Conservation (phyloP, 169 alveolate species). For the Plasmodium inui region DNA sequence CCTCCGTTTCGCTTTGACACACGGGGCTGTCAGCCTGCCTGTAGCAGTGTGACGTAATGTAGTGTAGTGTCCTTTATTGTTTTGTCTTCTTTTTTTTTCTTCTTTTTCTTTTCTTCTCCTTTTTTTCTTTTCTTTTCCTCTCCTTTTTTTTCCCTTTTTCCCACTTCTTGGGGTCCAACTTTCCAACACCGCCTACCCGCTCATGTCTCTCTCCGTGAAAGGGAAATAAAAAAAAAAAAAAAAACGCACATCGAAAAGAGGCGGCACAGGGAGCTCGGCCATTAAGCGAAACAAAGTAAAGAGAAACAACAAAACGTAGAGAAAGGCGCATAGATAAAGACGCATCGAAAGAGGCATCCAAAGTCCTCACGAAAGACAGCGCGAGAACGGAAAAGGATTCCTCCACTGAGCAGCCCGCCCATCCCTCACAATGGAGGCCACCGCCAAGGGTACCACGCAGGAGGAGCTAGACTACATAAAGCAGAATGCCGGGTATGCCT, state of each 20-base stretch:
- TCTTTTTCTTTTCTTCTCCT: too few species aligned
- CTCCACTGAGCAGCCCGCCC: not conserved
- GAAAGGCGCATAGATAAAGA: not conserved
- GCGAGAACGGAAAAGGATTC: not conserved
- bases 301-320: not conserved
- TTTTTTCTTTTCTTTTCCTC: not conserved
- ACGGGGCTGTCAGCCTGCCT: not conserved
- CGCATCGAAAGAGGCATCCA: not conserved
- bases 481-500: conserved; percentile 32
- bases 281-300: not conserved
- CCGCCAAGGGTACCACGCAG: conserved; percentile 4
- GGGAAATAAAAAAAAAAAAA: not conserved
- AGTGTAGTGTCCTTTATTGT: not conserved
- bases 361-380: too few species aligned
- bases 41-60: not conserved
- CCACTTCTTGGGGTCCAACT: not conserved
- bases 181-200: not conserved
- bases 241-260: not conserved
- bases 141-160: not conserved
- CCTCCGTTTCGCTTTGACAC: not conserved
- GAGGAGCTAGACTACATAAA: conserved; percentile 41
- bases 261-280: not conserved
- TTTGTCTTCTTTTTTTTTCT: not conserved
- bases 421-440: conserved; percentile 24
- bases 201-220: not conserved